Evolutionary conservation across 352 stramenopile species (phyloP).

Genomic region (Phytophthora fragariae): DNA sequence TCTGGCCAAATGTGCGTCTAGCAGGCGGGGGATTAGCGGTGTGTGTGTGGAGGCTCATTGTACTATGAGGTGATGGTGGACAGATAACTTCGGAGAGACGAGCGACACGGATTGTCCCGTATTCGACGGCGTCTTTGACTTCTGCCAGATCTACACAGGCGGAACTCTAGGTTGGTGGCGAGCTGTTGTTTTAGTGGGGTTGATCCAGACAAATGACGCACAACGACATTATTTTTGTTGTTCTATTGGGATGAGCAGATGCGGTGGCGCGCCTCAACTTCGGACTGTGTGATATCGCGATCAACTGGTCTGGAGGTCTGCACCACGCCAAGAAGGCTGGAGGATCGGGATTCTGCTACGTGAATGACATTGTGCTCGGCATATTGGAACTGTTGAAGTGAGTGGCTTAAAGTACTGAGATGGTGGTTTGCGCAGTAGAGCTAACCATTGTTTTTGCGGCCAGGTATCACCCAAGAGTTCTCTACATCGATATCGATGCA

Average conservation of each 20-base stretch:
- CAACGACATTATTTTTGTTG: too few relatives aligned
- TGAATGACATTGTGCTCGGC: slow-evolving; percentile 98
- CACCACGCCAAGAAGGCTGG: slow-evolving; percentile 98
- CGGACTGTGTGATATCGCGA: slow-evolving; percentile 94
- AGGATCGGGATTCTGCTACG: slow-evolving; percentile 95
- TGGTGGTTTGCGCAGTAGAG: slow-evolving; percentile 94
- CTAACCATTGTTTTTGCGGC: slow-evolving; percentile 72
- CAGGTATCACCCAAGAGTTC: slow-evolving; percentile 95
- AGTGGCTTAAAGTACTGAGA: slow-evolving; percentile 58
- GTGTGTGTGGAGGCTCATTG: background rate
- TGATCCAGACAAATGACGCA: too few relatives aligned
- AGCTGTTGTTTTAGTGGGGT: background rate
- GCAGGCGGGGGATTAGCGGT: background rate
- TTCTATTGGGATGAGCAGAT: slow-evolving; percentile 64
- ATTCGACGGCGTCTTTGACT: slow-evolving; percentile 99
- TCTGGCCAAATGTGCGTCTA: slow-evolving; percentile 71
- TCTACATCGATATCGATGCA: slow-evolving; percentile 99
- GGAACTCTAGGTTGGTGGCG: slow-evolving; percentile 85
- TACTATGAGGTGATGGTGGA: slow-evolving; percentile 8
- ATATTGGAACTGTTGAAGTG: slow-evolving; percentile 99
- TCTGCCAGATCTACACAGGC: slow-evolving; percentile 97
- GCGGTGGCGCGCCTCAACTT: slow-evolving; percentile 97
- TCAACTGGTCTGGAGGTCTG: slow-evolving; percentile 98
- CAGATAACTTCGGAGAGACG: slow-evolving; percentile 96
- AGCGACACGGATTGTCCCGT: slow-evolving; percentile 96